These are phyloP conservation scores for Umbelopsis sp. DNA, from an alignment of 371 early-diverging fungal genomes.

Conservation along the genomic window DNA sequence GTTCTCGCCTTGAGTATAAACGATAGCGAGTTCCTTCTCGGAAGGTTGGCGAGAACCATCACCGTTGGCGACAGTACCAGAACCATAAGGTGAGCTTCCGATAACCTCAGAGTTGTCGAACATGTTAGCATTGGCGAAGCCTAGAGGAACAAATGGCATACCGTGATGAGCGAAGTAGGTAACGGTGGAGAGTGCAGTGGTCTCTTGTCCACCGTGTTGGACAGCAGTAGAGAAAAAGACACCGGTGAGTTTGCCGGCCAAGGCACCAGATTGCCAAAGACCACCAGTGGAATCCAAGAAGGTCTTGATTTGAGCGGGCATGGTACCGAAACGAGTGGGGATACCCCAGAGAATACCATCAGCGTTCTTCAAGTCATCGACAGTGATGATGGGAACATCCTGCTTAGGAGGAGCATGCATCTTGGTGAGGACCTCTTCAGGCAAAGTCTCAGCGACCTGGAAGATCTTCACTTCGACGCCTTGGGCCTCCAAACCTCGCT, in stretches of 20 bases:
- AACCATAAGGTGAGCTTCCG: constrained; percentile 81
- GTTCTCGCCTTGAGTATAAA: constrained; percentile 63
- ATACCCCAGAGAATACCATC: constrained; percentile 86
- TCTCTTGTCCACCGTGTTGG: constrained; percentile 83
- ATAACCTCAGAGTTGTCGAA: constrained; percentile 56
- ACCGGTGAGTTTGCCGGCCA: constrained; percentile 74
- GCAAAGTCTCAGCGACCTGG: constrained; percentile 64
- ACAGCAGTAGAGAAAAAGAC: constrained; percentile 75
- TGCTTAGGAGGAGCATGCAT: constrained; percentile 73
- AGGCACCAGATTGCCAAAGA: constrained; percentile 70
- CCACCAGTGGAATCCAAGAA: constrained; percentile 72
- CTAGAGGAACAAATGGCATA: constrained; percentile 78
- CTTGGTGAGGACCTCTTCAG: constrained; percentile 66
- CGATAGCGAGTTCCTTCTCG: constrained; percentile 70
- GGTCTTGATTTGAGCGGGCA: constrained; percentile 81
- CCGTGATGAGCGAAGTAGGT: constrained; percentile 84
- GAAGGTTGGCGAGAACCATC: constrained; percentile 72
- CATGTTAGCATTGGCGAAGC: constrained; percentile 55
- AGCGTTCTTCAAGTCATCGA: constrained; percentile 63
- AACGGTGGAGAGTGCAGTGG: constrained; percentile 70
- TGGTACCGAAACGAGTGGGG: constrained; percentile 73
- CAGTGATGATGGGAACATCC: constrained; percentile 64
- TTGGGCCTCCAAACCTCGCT: constrained; percentile 60
- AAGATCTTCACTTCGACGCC: constrained; percentile 68
- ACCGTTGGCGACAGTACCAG: constrained; percentile 63